Conservation (phyloP, 1,139 yeast genomes). For the Lodderomyces parapsilosis region DNA sequence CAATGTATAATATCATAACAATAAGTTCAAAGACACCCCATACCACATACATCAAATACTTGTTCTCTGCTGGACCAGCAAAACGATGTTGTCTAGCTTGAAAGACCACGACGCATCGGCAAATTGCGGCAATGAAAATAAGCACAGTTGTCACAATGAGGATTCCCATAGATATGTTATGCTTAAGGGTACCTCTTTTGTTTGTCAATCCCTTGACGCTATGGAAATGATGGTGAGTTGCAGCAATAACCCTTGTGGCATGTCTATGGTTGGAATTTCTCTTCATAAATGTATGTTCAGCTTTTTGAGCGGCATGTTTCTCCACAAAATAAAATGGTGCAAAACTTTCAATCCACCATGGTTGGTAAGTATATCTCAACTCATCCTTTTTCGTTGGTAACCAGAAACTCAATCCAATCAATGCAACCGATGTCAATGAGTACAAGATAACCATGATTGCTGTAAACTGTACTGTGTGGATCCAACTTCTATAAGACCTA, state of each 20-base stretch:
- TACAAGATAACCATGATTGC: conserved; percentile 32
- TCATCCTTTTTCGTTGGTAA: conserved; percentile 47
- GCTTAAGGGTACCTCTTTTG: conserved; percentile 38
- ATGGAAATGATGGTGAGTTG: conserved; percentile 42
- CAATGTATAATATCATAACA: conserved; percentile 34
- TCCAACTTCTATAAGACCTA: conserved; percentile 22
- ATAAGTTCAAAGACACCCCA: conserved; percentile 43
- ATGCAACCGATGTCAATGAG: conserved; percentile 35
- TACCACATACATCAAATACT: conserved; percentile 33
- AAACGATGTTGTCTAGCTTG: conserved; percentile 23
- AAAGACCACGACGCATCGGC: conserved; percentile 34
- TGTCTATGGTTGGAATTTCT: conserved; percentile 45
- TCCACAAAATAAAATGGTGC: conserved; percentile 42
- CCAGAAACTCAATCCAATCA: conserved; percentile 39
- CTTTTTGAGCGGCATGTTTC: conserved; percentile 37
- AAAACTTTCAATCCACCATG: conserved; percentile 50
- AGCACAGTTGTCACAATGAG: conserved; percentile 33
- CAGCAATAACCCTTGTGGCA: conserved; percentile 45
- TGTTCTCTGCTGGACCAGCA: conserved; percentile 22
- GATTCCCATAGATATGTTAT: conserved; percentile 34
- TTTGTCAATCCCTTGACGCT: conserved; percentile 43
- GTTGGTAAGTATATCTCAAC: conserved; percentile 43
- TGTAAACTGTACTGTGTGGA: conserved; percentile 31
- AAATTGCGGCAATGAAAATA: conserved; percentile 31
- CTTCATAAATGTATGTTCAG: conserved; percentile 43